Base-by-base conservation (phyloP, 176 grass and related monocot genomes). In the Carex myosuroides region DNA sequence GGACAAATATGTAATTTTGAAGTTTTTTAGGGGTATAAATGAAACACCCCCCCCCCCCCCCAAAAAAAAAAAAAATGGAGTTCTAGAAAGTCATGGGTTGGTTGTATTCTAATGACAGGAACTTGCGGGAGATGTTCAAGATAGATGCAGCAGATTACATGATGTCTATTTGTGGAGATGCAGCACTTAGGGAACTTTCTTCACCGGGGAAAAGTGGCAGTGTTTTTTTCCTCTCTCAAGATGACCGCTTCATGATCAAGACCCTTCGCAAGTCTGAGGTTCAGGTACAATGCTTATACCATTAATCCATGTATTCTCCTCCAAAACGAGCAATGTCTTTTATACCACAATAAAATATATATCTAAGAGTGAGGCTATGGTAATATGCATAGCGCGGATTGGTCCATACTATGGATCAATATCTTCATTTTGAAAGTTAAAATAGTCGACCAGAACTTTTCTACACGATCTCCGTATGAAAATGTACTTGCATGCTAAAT, bases 81-180 rank as follows among this genome's bases (percentile, higher is more conserved):
- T 9, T 90, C 26, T 55, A 80, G 32, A 29, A 78, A 54, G 33
- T 80, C 3, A 32, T 17, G 50, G 1, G 8, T 4, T 78, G 1
- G 50, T 82, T 83, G 41, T n/a, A 83, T 29, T 52, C 62, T 72
- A 76, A 85, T 91, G 84, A 75, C 90, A 99, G 96, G 85, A 99
- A 95, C 64, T 87, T 99, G 71, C 83, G 96, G 76, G 96, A 99
- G 84, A 95, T 99, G 96, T 99, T 99, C 86, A 99, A 99, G 87
- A 99, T 99, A 83, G 96, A 99, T 85, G 93, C 96, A 85, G 96
- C 96, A 21, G 96, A 99, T 86, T 99, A 99, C 84, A 99, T 99
- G 96, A 99, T 99, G 58, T 99, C 96, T 29, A 94, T 99, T 62
- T 99, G 96, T 14, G 96, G 96, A 81, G 91, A 89, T 90, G 87